These are phyloP conservation scores for Camellia sinensis DNA, from an alignment of 148 eudicot genomes.

Conservation along the genomic window DNA sequence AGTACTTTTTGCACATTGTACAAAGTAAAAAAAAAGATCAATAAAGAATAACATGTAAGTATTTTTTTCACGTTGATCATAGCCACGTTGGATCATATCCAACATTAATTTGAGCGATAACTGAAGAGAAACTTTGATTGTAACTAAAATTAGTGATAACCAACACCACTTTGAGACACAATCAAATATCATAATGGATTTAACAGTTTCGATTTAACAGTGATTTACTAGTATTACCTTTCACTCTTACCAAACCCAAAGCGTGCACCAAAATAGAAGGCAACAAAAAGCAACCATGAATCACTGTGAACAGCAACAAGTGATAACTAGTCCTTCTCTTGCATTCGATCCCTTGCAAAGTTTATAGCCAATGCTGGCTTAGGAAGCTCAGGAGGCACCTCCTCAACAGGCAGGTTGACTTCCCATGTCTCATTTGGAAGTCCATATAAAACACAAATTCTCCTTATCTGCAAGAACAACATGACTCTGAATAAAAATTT, in stretches of 20 bases:
- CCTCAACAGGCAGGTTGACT: constrained; percentile 79
- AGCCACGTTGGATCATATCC: no score
- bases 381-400: constrained; percentile 90
- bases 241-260: constrained; percentile 73
- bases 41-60: no score
- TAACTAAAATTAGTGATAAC: no score
- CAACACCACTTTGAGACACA: no score
- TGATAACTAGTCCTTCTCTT: constrained; percentile 78
- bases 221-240: constrained; percentile 49
- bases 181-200: no score
- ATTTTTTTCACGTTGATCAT: no score
- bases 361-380: constrained; percentile 86
- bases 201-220: no score
- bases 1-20: no score
- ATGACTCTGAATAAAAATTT: not conserved
- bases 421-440: constrained; percentile 77
- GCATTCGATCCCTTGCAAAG: constrained; percentile 86
- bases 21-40: no score
- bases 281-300: constrained; percentile 82
- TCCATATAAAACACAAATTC: constrained; percentile 71
- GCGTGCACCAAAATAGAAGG: constrained; percentile 84
- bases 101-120: no score
- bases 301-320: constrained; percentile 89
- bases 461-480: constrained; percentile 58
- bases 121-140: no score